Percentiles rank a stretch among this genome's conserved stretches.
phyloP scores from a whole-genome alignment of 2,329 filamentous ascomycete species.

The Herpotrichia juniperi region DNA sequence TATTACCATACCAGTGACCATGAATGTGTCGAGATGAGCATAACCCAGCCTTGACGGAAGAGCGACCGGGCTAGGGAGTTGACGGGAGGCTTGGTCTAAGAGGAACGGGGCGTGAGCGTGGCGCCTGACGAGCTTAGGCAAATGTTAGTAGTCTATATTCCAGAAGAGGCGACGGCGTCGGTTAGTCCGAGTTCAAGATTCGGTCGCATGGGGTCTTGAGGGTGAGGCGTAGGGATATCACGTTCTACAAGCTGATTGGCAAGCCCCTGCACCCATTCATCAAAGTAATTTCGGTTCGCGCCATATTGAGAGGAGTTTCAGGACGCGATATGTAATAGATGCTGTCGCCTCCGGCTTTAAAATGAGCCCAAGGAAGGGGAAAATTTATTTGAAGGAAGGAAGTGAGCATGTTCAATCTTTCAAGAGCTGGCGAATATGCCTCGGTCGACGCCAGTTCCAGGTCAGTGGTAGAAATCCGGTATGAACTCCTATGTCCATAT shows the following conservation, averaged over 20 bases:
- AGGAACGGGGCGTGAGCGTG: slow-evolving; percentile 23
- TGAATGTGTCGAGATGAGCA: slow-evolving; percentile 6
- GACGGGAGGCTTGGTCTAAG: slow-evolving; percentile 9
- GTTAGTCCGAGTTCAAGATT: neutral
- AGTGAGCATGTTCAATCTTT: neutral
- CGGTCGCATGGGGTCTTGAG: neutral
- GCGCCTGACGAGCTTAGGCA: slow-evolving; percentile 28
- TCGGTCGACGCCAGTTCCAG: neutral
- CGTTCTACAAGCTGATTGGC: neutral
- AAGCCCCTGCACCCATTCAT: slow-evolving; percentile 1
- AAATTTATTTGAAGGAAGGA: neutral
- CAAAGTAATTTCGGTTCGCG: neutral
- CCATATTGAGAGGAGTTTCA: neutral
- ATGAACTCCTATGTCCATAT: neutral
- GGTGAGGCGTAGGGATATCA: neutral
- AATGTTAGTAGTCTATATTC: neutral
- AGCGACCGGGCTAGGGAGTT: slow-evolving; percentile 35
- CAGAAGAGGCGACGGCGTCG: neutral
- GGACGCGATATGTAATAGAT: neutral
- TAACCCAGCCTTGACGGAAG: slow-evolving; percentile 22
- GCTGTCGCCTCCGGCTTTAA: neutral
- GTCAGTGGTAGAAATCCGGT: neutral
- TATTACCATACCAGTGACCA: slow-evolving; percentile 9
- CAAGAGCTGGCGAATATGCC: neutral
- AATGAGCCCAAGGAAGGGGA: neutral